Evolutionary conservation across 2,329 filamentous ascomycete genomes (phyloP), one percentile per base, ranked within the genome.

Genomic region (Hymenoscyphus infarciens): DNA sequence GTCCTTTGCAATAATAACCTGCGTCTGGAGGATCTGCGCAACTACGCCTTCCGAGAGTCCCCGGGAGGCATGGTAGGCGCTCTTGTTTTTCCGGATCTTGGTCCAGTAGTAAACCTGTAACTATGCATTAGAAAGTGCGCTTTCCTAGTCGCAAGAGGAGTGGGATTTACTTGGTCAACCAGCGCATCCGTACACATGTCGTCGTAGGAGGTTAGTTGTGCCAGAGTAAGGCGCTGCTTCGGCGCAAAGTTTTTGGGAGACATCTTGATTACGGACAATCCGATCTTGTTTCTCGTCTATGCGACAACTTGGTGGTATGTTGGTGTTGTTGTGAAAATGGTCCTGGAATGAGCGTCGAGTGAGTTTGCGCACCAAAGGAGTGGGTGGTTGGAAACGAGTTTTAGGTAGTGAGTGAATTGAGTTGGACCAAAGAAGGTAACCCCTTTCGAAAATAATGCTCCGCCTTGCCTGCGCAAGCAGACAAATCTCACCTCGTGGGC

Each of bases 181-280:
- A 99, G 86, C 69, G 91, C 90, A 83, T 99, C 95, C 7, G 95
- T 99, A 66, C 96, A 82, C 68, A 98, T 88, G 77, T 99, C 95
- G 78, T 99, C 95, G 80, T 98, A 98, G 57, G 89, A 89, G 35
- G 92, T 89, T 72, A 99, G 80, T 81, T 96, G 93, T 64, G 88
- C 87, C 70, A 98, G 82, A 7, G 92, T 97, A 71, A 99, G 82
- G 66, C 87, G 86, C 74, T 89, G 87, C 79, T 83, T 89, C 77
- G 89, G 85, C 65, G 79, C 68, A 73, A 77, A 76, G 75, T 75
- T 73, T 69, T 77, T 76, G 60, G 79, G 72, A 63, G 80, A 70
- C 78, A 80, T 80, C 64, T 55, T 55, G n/a, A 56, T 1, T 22
- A 35, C 6, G 16, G 15, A 31, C 25, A 38, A 15, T 10, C 25